These are phyloP conservation scores for Heliosperma pusillum DNA, from an alignment of 148 eudicot genomes.

Conservation along the genomic window DNA sequence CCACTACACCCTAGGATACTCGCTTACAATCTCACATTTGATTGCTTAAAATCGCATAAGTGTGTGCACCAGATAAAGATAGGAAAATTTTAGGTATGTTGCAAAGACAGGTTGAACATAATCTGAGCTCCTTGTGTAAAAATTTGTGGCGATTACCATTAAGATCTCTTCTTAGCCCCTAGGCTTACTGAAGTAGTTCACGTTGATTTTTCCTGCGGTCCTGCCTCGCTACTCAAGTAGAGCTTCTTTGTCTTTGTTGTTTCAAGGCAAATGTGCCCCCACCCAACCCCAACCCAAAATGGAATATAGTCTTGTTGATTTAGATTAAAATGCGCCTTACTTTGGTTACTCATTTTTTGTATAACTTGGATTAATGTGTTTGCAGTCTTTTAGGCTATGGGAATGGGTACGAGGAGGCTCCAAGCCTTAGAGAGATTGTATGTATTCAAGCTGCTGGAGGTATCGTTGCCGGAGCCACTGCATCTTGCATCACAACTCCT, in stretches of 20 bases:
- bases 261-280: background rate
- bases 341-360: background rate
- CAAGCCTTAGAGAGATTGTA: constrained; percentile 51
- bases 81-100: background rate
- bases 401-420: constrained; percentile 39
- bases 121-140: background rate
- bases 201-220: background rate
- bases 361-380: constrained; percentile 11
- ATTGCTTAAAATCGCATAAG: background rate
- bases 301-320: background rate
- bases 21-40: background rate
- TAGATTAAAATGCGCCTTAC: background rate
- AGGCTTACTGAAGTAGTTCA: background rate
- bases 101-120: background rate
- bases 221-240: background rate
- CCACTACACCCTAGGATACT: background rate
- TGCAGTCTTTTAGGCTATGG: constrained; percentile 58
- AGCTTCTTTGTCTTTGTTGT: background rate
- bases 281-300: background rate
- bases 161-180: background rate
- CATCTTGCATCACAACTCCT: constrained; percentile 89
- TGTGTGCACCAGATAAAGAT: background rate
- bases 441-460: constrained; percentile 92
- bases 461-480: constrained; percentile 76
- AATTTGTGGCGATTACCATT: background rate